Evolutionary conservation across 148 eudicot genomes (phyloP).

Genomic region (Rhododendron henanense): DNA sequence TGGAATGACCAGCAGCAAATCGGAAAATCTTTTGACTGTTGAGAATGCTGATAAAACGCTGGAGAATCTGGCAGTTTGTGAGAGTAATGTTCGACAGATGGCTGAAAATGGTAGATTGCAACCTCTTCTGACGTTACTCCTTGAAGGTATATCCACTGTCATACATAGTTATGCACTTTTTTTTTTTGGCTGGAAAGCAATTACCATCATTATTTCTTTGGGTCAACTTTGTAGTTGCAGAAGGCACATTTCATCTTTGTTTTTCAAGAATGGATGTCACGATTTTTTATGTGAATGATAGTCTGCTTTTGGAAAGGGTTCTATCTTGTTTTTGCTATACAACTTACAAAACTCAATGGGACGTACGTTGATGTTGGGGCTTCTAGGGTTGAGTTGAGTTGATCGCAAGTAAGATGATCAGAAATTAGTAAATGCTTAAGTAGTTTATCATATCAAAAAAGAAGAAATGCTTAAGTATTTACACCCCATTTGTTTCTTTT

Average conservation of each 20-base stretch:
- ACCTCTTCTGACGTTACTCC: conserved; percentile 70
- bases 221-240: neutral
- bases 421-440: neutral
- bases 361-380: neutral
- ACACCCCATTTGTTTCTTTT: neutral
- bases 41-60: conserved; percentile 76
- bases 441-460: no score
- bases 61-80: conserved; percentile 65
- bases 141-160: conserved; percentile 49
- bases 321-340: neutral
- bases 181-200: neutral
- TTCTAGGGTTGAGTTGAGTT: neutral
- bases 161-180: neutral
- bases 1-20: conserved; percentile 85
- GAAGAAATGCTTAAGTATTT: neutral
- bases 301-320: neutral
- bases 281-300: neutral
- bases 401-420: neutral
- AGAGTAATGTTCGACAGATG: conserved; percentile 82
- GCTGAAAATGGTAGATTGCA: conserved; percentile 86
- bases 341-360: neutral
- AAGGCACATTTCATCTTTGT: neutral
- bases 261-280: neutral
- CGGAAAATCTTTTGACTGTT: conserved; percentile 54
- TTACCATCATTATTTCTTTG: neutral